These are phyloP conservation scores for Zygoascus tannicola DNA, from an alignment of 805 yeast species.

Conservation along the genomic window DNA sequence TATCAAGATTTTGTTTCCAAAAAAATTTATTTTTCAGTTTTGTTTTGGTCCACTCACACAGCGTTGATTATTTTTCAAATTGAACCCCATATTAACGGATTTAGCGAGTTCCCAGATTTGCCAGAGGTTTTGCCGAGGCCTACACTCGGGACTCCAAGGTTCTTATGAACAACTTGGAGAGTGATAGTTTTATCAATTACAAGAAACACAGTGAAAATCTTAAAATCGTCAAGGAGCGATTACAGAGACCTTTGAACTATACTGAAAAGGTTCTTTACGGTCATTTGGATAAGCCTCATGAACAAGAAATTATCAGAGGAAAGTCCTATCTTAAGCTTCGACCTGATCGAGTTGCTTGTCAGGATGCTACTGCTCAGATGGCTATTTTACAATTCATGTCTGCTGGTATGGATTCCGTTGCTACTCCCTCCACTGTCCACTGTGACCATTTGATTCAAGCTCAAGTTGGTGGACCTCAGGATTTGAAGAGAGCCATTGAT, in stretches of 20 bases:
- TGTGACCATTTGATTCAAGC: constrained; percentile 98
- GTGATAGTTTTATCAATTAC: constrained; percentile 81
- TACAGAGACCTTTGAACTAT: constrained; percentile 81
- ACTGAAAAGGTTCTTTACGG: constrained; percentile 94
- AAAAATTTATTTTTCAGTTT: no score
- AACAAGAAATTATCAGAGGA: constrained; percentile 77
- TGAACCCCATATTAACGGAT: not conserved
- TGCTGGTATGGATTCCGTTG: constrained; percentile 82
- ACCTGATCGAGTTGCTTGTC: constrained; percentile 98
- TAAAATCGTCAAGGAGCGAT: constrained; percentile 70
- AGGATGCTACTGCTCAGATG: constrained; percentile 99
- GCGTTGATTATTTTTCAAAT: not conserved
- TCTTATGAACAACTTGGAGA: constrained; percentile 50
- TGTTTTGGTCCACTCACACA: no score
- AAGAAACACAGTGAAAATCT: constrained; percentile 84
- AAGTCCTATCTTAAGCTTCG: constrained; percentile 82
- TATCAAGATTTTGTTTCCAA: no score
- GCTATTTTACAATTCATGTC: constrained; percentile 94
- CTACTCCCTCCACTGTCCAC: constrained; percentile 92
- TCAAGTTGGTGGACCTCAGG: constrained; percentile 79
- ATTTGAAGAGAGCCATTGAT: constrained; percentile 75
- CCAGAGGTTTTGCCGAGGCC: constrained; percentile 16
- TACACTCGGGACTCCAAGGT: constrained; percentile 63
- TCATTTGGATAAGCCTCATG: constrained; percentile 88
- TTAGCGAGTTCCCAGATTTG: constrained; percentile 6